A percentile compares a stretch with the other conserved stretches of the same genome.
These are phyloP conservation scores for Pseudoscleropodium purum DNA, from an alignment of 225 moss, liverwort and hornwort genomes.

Conservation along the genomic window DNA sequence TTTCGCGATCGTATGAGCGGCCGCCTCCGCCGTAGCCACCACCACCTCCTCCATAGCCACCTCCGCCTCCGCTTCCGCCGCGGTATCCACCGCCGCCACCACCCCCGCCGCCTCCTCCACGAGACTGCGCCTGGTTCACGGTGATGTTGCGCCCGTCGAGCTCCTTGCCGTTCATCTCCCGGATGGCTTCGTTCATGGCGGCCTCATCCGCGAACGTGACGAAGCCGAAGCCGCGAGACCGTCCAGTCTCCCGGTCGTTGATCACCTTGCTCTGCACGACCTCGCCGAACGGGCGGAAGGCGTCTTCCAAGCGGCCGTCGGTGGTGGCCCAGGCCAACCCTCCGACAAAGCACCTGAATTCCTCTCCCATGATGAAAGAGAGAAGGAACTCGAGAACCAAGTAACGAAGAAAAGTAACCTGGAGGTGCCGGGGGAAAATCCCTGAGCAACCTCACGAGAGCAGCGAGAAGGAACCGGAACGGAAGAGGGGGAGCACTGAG, in stretches of 20 bases:
- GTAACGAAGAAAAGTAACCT: neutral
- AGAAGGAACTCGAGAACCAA: neutral
- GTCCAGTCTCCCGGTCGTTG: constrained; percentile 61
- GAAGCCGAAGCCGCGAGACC: constrained; percentile 77
- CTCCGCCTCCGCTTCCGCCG: constrained; percentile 4
- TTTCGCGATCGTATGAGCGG: neutral
- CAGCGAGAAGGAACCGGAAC: neutral
- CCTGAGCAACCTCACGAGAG: neutral
- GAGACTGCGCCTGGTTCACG: constrained; percentile 82
- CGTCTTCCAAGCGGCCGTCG: constrained; percentile 49
- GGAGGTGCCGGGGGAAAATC: neutral
- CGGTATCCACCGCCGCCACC: constrained; percentile 7
- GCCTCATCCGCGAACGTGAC: constrained; percentile 57
- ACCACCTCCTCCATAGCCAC: neutral
- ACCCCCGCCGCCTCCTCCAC: constrained; percentile 23
- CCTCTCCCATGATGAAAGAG: neutral
- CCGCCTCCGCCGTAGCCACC: neutral
- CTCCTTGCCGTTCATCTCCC: constrained; percentile 80
- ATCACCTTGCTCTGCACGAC: constrained; percentile 74
- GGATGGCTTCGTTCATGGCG: constrained; percentile 65
- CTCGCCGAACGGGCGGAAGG: constrained; percentile 53
- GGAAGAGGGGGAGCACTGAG: neutral
- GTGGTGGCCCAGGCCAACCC: constrained; percentile 81
- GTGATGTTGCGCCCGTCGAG: constrained; percentile 76
- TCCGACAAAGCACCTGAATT: constrained; percentile 75